These are phyloP conservation scores for Annulohypoxylon stygium DNA, from an alignment of 495 filamentous ascomycete species.

Conservation along the genomic window DNA sequence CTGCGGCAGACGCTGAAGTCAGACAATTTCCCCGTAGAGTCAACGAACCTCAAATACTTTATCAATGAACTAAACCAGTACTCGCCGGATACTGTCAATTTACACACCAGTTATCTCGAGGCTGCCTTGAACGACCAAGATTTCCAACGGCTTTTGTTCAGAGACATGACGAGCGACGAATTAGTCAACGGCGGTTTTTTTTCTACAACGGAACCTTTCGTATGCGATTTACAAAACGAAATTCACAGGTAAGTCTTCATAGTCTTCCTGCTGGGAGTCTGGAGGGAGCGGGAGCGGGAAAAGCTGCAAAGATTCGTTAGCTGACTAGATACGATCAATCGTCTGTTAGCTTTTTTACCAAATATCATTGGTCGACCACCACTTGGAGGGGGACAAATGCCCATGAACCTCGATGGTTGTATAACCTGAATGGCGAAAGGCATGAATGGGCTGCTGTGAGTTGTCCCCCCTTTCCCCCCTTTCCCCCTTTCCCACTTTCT, in stretches of 20 bases:
- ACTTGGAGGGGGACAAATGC: slow-evolving; percentile 5
- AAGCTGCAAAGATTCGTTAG: not conserved
- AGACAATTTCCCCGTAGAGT: slow-evolving; percentile 24
- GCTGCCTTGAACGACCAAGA: slow-evolving; percentile 49
- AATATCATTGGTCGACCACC: slow-evolving; percentile 8
- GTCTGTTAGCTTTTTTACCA: slow-evolving; percentile 27
- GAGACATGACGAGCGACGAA: slow-evolving; percentile 53
- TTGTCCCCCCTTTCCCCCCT: not conserved
- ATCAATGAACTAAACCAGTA: not conserved
- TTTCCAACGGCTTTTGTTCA: slow-evolving; percentile 49
- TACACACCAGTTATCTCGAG: slow-evolving; percentile 32
- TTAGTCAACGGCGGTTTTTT: slow-evolving; percentile 34
- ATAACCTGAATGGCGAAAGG: slow-evolving; percentile 48
- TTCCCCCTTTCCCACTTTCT: not conserved
- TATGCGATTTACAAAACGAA: slow-evolving; percentile 34
- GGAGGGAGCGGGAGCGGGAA: too few relatives aligned
- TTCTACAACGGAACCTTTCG: slow-evolving; percentile 34
- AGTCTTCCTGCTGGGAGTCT: too few relatives aligned
- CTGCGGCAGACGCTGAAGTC: slow-evolving; percentile 24
- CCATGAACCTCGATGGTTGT: slow-evolving; percentile 37
- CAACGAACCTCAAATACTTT: slow-evolving; percentile 20
- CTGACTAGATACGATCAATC: not conserved
- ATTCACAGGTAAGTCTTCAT: slow-evolving; percentile 45
- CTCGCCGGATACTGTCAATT: not conserved
- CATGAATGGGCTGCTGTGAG: slow-evolving; percentile 46